Evolutionary conservation across 768 basidiomycete species (phyloP), one percentile per base, ranked within the genome.

Genomic region (Pisolithus microcarpus): DNA sequence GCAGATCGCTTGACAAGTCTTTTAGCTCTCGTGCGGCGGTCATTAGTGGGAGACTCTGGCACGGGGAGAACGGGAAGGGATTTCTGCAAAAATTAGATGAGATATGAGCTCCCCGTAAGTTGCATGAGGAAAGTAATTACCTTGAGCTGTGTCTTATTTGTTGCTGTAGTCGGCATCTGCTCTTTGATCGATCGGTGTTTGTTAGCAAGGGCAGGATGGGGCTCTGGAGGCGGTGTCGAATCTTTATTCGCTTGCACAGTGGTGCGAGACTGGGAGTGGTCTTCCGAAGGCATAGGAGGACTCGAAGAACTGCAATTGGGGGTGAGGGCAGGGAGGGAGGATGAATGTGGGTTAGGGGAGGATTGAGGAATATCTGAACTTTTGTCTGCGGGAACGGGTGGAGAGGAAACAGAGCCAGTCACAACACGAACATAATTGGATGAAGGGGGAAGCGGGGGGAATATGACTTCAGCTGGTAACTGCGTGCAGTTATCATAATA

Each of bases 301-400:
- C 84, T 86, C 9, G 84, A 87, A 3, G 84, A 84, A 56, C 75
- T 80, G 38, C 70, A 63, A 59, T 80, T 80, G 0, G 84, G 80
- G 8, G 78, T 80, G 28, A 87, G 74, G 45, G 75, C 79, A n/a
- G 86, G 85, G 42, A 85, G 58, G 9, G 76, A 70, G 13, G 72
- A 70, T 38, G 72, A 68, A 6, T 65, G 66, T 23, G 67, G 63
- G 15, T 56, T 54, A 2, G 65, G 61, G 9, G 67, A 64, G 9
- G 60, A 61, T 26, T 70, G 60, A 15, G 62, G 52, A 36, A 56
- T 49, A 1, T 61, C 54, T 1, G 54, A 55, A 30, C 54, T 58
- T 52, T 63, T 68, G 24, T 45, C 31, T 7, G 56, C 60, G 5
- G 65, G 59, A 7, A 58, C 59, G 37, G 62, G 58, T 8, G 59